phyloP scores from a whole-genome alignment of 148 eudicot genomes.

The Arctostaphylos glauca region DNA sequence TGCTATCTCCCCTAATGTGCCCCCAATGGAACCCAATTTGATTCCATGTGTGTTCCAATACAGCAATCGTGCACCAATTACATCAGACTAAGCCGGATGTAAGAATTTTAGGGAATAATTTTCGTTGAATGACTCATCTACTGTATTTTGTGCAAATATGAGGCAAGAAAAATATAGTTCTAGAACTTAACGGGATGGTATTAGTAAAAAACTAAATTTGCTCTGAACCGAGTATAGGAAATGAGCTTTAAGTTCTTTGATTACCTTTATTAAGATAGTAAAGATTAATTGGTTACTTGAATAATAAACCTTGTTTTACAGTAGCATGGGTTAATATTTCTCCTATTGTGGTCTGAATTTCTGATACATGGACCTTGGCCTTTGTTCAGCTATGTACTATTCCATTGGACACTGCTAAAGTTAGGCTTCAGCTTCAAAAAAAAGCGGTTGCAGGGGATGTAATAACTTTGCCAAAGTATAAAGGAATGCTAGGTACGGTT shows the following conservation, averaged over 20 bases:
- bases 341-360: neutral
- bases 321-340: neutral
- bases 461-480: conserved; percentile 62
- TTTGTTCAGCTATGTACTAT: conserved; percentile 67
- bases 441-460: conserved; percentile 71
- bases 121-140: neutral
- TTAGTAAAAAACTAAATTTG: neutral
- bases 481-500: conserved; percentile 92
- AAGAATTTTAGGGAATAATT: neutral
- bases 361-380: neutral
- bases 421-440: conserved; percentile 95
- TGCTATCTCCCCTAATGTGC: neutral
- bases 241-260: neutral
- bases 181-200: neutral
- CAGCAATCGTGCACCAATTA: neutral
- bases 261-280: neutral
- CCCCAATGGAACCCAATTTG: neutral
- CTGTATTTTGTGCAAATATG: neutral
- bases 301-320: neutral
- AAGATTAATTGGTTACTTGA: neutral
- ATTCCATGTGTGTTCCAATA: neutral
- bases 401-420: conserved; percentile 97
- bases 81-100: too few relatives aligned
- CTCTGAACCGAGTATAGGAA: neutral
- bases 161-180: neutral